A percentile compares a stretch with the other conserved stretches of the same genome.
Conservation (phyloP, 129 eudicot genomes). For the Flaveria linearis region DNA sequence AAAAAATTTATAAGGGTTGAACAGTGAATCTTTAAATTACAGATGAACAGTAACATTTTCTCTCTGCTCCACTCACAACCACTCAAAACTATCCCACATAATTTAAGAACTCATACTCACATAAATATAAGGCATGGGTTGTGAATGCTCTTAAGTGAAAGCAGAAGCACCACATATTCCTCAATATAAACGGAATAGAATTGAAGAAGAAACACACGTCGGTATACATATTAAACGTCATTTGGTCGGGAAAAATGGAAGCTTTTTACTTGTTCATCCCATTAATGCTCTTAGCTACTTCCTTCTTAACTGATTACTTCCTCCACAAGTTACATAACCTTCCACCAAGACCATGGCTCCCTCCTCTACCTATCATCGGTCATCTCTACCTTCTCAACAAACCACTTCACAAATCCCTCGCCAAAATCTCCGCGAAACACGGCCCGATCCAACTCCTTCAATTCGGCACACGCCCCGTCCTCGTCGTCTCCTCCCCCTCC, state of each 20-base stretch:
- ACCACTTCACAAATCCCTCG: constrained; percentile 44
- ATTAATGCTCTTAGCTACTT: constrained; percentile 16
- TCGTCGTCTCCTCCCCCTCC: constrained; percentile 59
- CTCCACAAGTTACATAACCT: constrained; percentile 29
- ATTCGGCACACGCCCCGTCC: constrained; percentile 56
- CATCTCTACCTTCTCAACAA: constrained; percentile 34
- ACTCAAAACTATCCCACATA: too few relatives aligned
- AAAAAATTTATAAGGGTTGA: too few relatives aligned
- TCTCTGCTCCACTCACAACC: too few relatives aligned
- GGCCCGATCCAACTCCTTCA: constrained; percentile 57
- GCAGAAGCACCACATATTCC: too few relatives aligned
- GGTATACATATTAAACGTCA: neutral
- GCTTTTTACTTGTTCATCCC: constrained; percentile 1
- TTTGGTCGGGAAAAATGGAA: constrained; percentile 8
- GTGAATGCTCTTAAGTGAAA: too few relatives aligned
- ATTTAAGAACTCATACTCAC: too few relatives aligned
- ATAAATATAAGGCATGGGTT: too few relatives aligned
- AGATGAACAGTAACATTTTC: too few relatives aligned
- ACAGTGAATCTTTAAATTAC: too few relatives aligned
- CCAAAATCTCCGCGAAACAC: constrained; percentile 38
- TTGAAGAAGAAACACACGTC: too few relatives aligned
- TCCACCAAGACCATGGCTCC: constrained; percentile 43
- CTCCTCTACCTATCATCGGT: constrained; percentile 36
- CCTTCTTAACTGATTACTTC: constrained; percentile 3
- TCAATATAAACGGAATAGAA: neutral